Evolutionary conservation across 768 basidiomycete genomes (phyloP), one percentile per base, ranked within the genome.

Genomic region (Kwoniella heveanensis): DNA sequence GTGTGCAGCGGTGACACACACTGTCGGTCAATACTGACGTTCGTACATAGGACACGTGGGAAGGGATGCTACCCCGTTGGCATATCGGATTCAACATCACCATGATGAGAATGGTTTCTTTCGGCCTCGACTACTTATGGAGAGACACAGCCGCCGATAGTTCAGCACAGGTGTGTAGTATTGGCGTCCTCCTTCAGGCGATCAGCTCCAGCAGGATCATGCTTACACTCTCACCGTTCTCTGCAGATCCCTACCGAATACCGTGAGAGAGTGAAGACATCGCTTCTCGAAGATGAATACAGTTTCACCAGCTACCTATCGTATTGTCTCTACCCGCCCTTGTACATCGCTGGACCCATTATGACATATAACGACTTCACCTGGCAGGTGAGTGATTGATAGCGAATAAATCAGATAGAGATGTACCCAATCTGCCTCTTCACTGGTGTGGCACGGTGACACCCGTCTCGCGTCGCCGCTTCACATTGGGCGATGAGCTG

Each of bases 341-440:
- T 98, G 12, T 99, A 97, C 76, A 90, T 98, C 54, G 94, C 91
- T 1, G 95, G 96, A 0, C 96, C 96, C 0, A 94, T 98, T 69
- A 86, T 98, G 77, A 90, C 94, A 0, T 98, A 92, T 83, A 95
- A 95, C 73, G 91, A 96, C 77, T 98, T 92, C 77, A 82, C 91
- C 72, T 91, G 89, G 87, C 95, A 97, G 87, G 92, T 92, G 39
- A 64, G 84, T 74, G 37, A 22, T 5, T 57, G 36, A 25, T n/a
- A n/a, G n/a, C n/a, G n/a, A n/a, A n/a, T n/a, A n/a, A n/a, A n/a
- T n/a, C n/a, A n/a, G n/a, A n/a, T n/a, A n/a, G n/a, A n/a, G n/a
- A n/a, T n/a, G n/a, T n/a, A n/a, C n/a, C n/a, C n/a, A n/a, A n/a
- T n/a, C n/a, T n/a, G n/a, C n/a, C n/a, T n/a, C n/a, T n/a, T n/a